phyloP scores from a whole-genome alignment of 768 basidiomycete species.

The Asterophora lycoperdoides region DNA sequence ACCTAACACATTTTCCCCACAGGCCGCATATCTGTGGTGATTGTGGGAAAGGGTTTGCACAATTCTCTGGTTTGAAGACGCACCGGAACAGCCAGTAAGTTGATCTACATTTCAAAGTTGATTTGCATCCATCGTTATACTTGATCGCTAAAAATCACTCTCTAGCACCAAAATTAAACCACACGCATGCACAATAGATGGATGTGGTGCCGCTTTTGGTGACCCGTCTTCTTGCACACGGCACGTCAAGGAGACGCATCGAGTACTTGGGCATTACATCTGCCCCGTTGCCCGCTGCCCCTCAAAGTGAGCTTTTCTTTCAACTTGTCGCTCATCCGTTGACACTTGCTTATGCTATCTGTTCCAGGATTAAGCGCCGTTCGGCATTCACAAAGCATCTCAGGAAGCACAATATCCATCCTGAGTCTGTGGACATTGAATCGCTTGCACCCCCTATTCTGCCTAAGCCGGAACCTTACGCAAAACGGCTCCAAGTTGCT shows the following conservation, averaged over 20 bases:
- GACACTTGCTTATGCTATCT: constrained; percentile 1
- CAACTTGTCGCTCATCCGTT: constrained; percentile 3
- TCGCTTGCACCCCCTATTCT: constrained; percentile 25
- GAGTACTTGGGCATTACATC: constrained; percentile 33
- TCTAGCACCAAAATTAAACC: constrained; percentile 51
- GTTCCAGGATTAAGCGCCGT: constrained; percentile 59
- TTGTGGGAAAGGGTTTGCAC: constrained; percentile 56
- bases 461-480: constrained; percentile 1
- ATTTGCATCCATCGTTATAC: background rate
- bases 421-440: constrained; percentile 28
- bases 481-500: constrained; percentile 8
- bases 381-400: constrained; percentile 55
- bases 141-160: background rate
- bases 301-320: constrained; percentile 35
- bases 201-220: constrained; percentile 50
- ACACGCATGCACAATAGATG: constrained; percentile 41
- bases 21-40: constrained; percentile 50
- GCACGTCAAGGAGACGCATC: constrained; percentile 60
- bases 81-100: constrained; percentile 67
- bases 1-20: background rate
- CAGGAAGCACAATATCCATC: constrained; percentile 41
- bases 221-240: constrained; percentile 70
- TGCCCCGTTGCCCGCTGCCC: constrained; percentile 45
- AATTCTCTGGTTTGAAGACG: constrained; percentile 56
- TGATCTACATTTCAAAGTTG: constrained; percentile 23